These are phyloP conservation scores for Ophiostoma piceae DNA, from an alignment of 2,329 filamentous ascomycete genomes.

Conservation along the genomic window DNA sequence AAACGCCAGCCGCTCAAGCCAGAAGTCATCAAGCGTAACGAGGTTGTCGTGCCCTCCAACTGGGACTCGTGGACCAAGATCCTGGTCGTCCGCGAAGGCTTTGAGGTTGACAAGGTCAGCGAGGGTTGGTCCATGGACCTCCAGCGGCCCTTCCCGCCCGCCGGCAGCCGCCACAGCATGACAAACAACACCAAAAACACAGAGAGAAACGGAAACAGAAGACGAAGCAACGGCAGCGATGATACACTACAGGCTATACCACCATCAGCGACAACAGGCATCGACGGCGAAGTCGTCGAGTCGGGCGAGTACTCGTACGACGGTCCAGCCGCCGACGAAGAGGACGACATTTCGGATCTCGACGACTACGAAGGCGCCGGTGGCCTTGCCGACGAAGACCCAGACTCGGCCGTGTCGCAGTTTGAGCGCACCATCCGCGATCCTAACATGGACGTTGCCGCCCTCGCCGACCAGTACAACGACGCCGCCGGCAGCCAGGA, in stretches of 20 bases:
- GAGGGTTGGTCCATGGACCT: conserved; percentile 82
- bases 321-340: neutral
- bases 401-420: conserved; percentile 60
- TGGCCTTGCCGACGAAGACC: conserved; percentile 30
- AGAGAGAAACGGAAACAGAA: neutral
- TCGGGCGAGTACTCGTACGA: conserved; percentile 19
- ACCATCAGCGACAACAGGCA: conserved; percentile 14
- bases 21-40: conserved; percentile 89
- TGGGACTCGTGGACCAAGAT: conserved; percentile 99
- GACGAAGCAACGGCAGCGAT: conserved; percentile 11
- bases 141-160: conserved; percentile 46
- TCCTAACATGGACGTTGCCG: conserved; percentile 56
- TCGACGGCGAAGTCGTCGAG: conserved; percentile 4
- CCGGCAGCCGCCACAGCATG: conserved; percentile 28
- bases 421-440: conserved; percentile 79
- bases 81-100: conserved; percentile 80
- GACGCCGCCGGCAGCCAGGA: neutral
- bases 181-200: conserved; percentile 17
- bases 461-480: conserved; percentile 47
- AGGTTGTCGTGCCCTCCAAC: conserved; percentile 89
- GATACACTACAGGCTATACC: neutral
- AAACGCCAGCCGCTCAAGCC: conserved; percentile 75
- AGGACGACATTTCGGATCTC: neutral
- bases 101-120: conserved; percentile 83
- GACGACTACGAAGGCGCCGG: conserved; percentile 26